Conservation (phyloP, 2,329 filamentous ascomycete genomes). For the Talaromyces amestolkiae region DNA sequence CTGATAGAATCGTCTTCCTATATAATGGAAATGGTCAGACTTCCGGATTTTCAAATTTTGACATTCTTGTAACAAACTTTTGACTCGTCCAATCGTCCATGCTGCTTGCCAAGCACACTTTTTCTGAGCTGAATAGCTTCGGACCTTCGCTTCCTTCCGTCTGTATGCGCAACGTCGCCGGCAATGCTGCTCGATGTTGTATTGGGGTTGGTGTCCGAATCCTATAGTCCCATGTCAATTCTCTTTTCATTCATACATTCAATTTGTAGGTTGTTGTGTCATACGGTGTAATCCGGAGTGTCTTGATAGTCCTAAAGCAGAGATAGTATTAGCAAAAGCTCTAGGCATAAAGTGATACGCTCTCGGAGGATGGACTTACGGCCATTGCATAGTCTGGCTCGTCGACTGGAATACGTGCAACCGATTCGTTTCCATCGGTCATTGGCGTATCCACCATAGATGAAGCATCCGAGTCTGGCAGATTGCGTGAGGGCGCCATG, state of each 20-base stretch:
- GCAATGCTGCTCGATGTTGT: slow-evolving; percentile 78
- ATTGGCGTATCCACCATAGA: slow-evolving; percentile 49
- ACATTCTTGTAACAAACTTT: slow-evolving; percentile 61
- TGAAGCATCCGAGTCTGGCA: slow-evolving; percentile 39
- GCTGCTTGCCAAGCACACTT: slow-evolving; percentile 92
- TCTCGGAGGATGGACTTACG: slow-evolving; percentile 31
- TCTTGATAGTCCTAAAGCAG: slow-evolving; percentile 51
- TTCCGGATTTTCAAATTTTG: background rate
- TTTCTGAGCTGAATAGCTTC: slow-evolving; percentile 87
- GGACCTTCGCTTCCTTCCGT: slow-evolving; percentile 80
- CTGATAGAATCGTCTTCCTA: slow-evolving; percentile 94
- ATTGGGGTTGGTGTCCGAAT: slow-evolving; percentile 65
- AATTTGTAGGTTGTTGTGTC: background rate
- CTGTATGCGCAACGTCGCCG: slow-evolving; percentile 64
- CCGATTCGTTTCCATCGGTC: slow-evolving; percentile 41
- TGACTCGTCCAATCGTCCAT: slow-evolving; percentile 84
- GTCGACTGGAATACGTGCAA: slow-evolving; percentile 38
- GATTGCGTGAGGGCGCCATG: slow-evolving; percentile 43
- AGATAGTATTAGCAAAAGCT: slow-evolving; percentile 10
- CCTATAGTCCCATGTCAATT: slow-evolving; percentile 37
- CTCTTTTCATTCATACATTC: background rate
- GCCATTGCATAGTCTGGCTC: slow-evolving; percentile 39
- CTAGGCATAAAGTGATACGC: background rate
- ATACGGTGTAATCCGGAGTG: slow-evolving; percentile 59
- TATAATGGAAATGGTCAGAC: background rate